Evolutionary conservation across 768 basidiomycete genomes (phyloP), one percentile per base, ranked within the genome.

Genomic region (Russula ochroleuca): DNA sequence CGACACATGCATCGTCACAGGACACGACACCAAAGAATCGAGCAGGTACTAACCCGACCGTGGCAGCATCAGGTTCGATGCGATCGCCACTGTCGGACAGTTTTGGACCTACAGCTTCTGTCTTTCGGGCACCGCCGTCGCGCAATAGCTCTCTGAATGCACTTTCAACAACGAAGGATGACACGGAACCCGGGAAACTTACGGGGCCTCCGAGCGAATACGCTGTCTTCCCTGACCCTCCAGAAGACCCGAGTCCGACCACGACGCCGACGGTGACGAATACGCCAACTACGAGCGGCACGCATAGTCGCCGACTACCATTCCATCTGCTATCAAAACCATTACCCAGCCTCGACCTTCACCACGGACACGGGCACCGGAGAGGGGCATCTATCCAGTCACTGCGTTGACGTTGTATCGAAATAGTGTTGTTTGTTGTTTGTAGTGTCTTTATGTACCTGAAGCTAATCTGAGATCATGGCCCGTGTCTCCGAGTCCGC

Each of bases 181-280:
- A 75, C 28, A 79, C 80, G 68, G 84, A 83, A 55, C 69, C 77
- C 33, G 82, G 81, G 70, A 77, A 73, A 54, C 86, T 79, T 66
- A 77, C 77, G n/a, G 88, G 88, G 4, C 87, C 88, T 40, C 79
- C 88, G 53, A 81, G 80, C 59, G 85, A 86, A 65, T 89, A 85
- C 74, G 85, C 88, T 17, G 80, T 80, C 63, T 88, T 89, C 66
- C 87, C 86, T 25, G 86, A 86, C 62, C 88, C 88, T 59, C 86
- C 85, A 43, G 71, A 74, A 47, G 64, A 81, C 67, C 9, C 72
- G 67, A 66, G 71, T 78, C 61, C 62, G 31, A 63, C 47, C 23
- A 53, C 52, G 62, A 69, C 64, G 19, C 64, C 64, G 19, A 66
- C 64, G 13, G 61, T 61, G 41, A 52, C 59, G 31, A 69, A 53